Base-by-base conservation (phyloP, 2,329 filamentous ascomycete species). In the Camillea tinctor region DNA sequence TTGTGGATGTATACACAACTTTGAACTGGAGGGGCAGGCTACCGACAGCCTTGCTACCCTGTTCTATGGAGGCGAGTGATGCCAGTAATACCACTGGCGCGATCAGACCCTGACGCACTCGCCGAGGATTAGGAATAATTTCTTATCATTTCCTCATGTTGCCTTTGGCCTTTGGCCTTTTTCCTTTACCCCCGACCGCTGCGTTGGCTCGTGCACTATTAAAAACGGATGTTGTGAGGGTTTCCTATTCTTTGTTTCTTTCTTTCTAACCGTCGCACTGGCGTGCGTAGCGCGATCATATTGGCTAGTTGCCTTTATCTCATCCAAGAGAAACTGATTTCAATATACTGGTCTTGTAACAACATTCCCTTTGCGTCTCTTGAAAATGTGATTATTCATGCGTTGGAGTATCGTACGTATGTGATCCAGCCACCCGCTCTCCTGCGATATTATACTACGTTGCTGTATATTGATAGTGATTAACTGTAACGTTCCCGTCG, bases 1-100 rank as follows among this genome's bases (percentile, higher is more conserved):
- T 64, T 55, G 58, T 57, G 60, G 56, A 64, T 66, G 60, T 64
- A 53, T 54, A 23, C 65, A 61, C 62, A 62, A 61, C 65, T 52
- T 56, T 67, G 71, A 71, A 75, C 72, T 75, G 72, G 73, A 73
- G 72, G 71, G 73, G 66, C 63, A 65, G 66, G 67, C 65, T 60
- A 48, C 24, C 2, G 44, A 30, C 23, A 58, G 65, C 66, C 65
- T 64, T 23, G 64, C 64, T 67, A 48, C 68, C 66, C 69, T 62
- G 49, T 61, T 61, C 56, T 57, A 24, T 24, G 63, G 63, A 68
- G 68, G 60, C 61, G 59, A 62, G 64, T n/a, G 60, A 69, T 68
- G 71, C 20, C 65, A 67, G 68, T 67, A 55, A 50, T 62, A 67
- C 68, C 69, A 64, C 63, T 30, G 66, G 64, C 62, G 66, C 68